Conservation (phyloP, 2,329 filamentous ascomycete genomes). For the Colletotrichum musicola region DNA sequence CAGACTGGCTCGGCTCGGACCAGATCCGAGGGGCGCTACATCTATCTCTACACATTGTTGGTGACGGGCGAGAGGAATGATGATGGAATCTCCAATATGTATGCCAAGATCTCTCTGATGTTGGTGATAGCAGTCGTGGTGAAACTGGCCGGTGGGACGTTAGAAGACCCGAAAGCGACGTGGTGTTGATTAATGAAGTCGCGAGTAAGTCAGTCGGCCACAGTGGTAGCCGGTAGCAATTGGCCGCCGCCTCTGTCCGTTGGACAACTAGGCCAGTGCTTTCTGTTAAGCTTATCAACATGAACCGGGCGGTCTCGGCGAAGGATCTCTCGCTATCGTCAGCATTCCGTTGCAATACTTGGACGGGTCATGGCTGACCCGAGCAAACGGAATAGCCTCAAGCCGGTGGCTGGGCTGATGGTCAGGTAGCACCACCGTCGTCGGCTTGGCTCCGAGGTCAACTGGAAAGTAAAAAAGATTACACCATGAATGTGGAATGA, state of each 20-base stretch:
- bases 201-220: neutral
- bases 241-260: neutral
- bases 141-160: slow-evolving; percentile 11
- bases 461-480: neutral
- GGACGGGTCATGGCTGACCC: neutral
- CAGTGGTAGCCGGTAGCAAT: neutral
- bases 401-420: slow-evolving; percentile 15
- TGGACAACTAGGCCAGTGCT: neutral
- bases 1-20: neutral
- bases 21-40: neutral
- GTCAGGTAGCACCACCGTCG: neutral
- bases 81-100: neutral
- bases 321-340: too few relatives aligned
- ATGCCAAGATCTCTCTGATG: neutral
- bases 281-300: neutral
- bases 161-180: neutral
- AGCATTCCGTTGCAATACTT: too few relatives aligned
- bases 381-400: neutral
- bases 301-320: slow-evolving; percentile 5
- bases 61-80: neutral
- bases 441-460: neutral
- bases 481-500: too few relatives aligned
- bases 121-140: neutral
- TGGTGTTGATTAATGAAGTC: neutral
- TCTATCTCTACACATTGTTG: neutral